Percentiles rank a stretch among this genome's conserved stretches.
Evolutionary conservation across 306 rosid genomes (phyloP).

Genomic region (Lithocarpus polystachyus): DNA sequence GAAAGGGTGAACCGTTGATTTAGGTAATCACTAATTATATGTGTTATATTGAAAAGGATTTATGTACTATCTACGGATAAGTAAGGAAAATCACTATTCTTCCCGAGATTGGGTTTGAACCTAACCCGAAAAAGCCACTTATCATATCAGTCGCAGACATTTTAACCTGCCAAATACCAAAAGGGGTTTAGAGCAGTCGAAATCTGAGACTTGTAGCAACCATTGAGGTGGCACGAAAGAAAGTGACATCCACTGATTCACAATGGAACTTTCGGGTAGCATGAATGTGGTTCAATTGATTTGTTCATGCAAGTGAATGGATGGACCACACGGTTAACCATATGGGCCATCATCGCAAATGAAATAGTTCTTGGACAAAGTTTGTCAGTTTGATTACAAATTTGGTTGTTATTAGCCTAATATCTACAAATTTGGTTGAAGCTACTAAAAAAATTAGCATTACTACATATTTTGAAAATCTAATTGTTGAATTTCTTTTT

Average conservation of each 20-base stretch:
- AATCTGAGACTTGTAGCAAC: not conserved
- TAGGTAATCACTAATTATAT: not conserved
- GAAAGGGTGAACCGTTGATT: not conserved
- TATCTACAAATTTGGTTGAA: no score
- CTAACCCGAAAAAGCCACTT: conserved; percentile 26
- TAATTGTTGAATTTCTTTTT: no score
- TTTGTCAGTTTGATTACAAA: no score
- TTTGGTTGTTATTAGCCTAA: no score
- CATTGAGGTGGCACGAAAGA: conserved; percentile 19
- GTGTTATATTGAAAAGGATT: conserved; percentile 13
- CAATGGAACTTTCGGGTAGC: not conserved
- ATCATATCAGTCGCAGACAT: not conserved
- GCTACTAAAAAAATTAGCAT: no score
- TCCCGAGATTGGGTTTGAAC: conserved; percentile 31
- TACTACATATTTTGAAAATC: no score
- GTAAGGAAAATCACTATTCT: not conserved
- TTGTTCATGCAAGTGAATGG: conserved; percentile 21
- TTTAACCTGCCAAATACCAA: not conserved
- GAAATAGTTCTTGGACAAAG: no score
- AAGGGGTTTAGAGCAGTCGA: not conserved
- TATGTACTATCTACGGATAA: conserved; percentile 21
- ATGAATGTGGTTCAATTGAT: conserved; percentile 15
- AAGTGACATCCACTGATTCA: conserved; percentile 27
- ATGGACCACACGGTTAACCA: conserved; percentile 19
- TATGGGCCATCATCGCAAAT: not conserved